phyloP scores from a whole-genome alignment of 1,139 yeast genomes.

The Candida mesenterica region DNA sequence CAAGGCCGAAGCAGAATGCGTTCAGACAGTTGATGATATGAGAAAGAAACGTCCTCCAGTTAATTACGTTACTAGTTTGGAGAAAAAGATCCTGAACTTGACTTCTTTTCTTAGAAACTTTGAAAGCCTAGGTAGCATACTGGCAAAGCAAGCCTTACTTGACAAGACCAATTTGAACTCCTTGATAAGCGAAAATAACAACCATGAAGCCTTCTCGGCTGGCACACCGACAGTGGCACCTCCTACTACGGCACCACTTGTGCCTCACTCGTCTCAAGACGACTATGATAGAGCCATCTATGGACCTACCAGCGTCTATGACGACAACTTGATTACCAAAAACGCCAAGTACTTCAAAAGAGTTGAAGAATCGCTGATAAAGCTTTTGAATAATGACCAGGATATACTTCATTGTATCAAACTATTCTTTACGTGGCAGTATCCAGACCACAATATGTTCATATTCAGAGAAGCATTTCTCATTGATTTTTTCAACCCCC shows the following conservation, averaged over 20 bases:
- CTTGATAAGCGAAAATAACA: slow-evolving; percentile 6
- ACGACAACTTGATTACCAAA: slow-evolving; percentile 29
- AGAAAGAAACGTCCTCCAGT: slow-evolving; percentile 53
- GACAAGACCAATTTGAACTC: slow-evolving; percentile 12
- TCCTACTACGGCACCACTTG: neutral
- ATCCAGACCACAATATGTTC: slow-evolving; percentile 63
- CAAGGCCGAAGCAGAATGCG: slow-evolving; percentile 45
- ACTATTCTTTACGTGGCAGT: slow-evolving; percentile 62
- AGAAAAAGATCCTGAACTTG: slow-evolving; percentile 27
- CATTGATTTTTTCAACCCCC: slow-evolving; percentile 53
- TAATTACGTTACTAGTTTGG: slow-evolving; percentile 44
- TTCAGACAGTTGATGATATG: slow-evolving; percentile 49
- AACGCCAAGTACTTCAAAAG: slow-evolving; percentile 18
- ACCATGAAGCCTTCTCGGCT: neutral
- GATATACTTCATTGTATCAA: slow-evolving; percentile 51
- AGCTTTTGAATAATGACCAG: slow-evolving; percentile 34
- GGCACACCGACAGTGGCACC: neutral
- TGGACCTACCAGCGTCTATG: slow-evolving; percentile 53
- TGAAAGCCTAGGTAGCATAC: slow-evolving; percentile 20
- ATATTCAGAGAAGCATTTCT: slow-evolving; percentile 66
- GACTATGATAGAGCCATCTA: slow-evolving; percentile 30
- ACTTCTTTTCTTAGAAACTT: slow-evolving; percentile 25
- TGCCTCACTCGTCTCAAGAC: neutral
- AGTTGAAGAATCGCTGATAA: slow-evolving; percentile 24
- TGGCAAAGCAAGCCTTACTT: slow-evolving; percentile 22